phyloP scores from a whole-genome alignment of 768 basidiomycete species.

The Glaciozyma antarctica region DNA sequence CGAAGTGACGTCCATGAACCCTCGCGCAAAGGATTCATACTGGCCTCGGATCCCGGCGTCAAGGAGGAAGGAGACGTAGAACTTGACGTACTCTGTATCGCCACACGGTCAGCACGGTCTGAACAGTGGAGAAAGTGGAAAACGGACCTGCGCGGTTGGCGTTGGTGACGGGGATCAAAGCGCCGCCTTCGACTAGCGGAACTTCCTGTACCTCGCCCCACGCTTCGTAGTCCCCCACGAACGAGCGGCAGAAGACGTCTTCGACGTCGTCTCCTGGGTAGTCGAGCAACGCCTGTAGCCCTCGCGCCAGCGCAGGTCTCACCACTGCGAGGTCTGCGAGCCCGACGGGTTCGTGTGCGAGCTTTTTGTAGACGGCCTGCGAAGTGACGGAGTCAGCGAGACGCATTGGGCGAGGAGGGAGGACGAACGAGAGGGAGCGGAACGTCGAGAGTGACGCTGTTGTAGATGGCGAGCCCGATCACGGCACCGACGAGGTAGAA shows the following conservation, averaged over 20 bases:
- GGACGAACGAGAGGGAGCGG: slow-evolving; percentile 54
- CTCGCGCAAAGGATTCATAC: slow-evolving; percentile 31
- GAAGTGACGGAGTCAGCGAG: not conserved
- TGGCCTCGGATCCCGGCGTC: slow-evolving; percentile 24
- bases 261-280: slow-evolving; percentile 52
- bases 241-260: slow-evolving; percentile 26
- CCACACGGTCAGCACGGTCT: not conserved
- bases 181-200: slow-evolving; percentile 58
- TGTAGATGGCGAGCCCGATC: slow-evolving; percentile 66
- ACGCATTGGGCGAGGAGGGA: no score
- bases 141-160: slow-evolving; percentile 58
- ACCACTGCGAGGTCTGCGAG: slow-evolving; percentile 61
- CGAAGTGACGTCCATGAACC: slow-evolving; percentile 22
- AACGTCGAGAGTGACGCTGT: slow-evolving; percentile 65
- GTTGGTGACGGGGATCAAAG: slow-evolving; percentile 55
- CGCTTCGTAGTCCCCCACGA: slow-evolving; percentile 27
- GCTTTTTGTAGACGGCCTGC: slow-evolving; percentile 66
- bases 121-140: not conserved
- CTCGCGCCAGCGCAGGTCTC: slow-evolving; percentile 59
- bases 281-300: slow-evolving; percentile 62
- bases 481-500: slow-evolving; percentile 72
- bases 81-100: slow-evolving; percentile 17
- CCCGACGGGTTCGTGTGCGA: slow-evolving; percentile 53
- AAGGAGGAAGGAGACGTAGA: slow-evolving; percentile 26
- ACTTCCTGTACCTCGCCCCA: slow-evolving; percentile 63